Evolutionary conservation across 768 basidiomycete species (phyloP).

Genomic region (Aureoboletus auriporus): DNA sequence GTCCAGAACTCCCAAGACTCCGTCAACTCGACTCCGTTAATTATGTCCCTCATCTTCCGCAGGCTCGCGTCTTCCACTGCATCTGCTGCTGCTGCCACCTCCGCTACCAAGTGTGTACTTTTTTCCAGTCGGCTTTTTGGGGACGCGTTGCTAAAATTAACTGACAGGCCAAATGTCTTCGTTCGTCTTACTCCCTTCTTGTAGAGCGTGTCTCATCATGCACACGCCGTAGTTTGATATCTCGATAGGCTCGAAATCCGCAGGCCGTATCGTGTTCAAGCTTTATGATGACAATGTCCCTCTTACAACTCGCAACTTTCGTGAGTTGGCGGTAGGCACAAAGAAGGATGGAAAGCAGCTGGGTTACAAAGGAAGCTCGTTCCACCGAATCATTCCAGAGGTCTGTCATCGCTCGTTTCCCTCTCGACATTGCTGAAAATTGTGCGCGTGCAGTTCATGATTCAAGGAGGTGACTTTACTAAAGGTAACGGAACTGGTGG

Average conservation of each 20-base stretch:
- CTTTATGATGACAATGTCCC: conserved; percentile 83
- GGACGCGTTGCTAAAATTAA: conserved; percentile 1
- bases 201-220: background rate
- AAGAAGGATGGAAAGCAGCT: conserved; percentile 47
- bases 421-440: background rate
- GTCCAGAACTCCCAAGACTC: conserved; percentile 8
- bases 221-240: conserved; percentile 53
- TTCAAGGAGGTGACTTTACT: conserved; percentile 88
- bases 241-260: conserved; percentile 52
- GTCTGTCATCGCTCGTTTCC: conserved; percentile 29
- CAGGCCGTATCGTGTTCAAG: conserved; percentile 77
- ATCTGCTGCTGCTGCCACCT: conserved; percentile 15
- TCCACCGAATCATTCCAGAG: conserved; percentile 73
- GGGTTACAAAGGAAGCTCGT: conserved; percentile 64
- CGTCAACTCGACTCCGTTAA: conserved; percentile 13
- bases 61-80: conserved; percentile 50
- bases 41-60: conserved; percentile 50
- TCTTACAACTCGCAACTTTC: conserved; percentile 76
- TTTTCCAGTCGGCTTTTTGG: background rate
- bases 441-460: conserved; percentile 57
- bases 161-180: conserved; percentile 24
- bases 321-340: conserved; percentile 62
- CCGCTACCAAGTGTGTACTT: conserved; percentile 13
- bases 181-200: conserved; percentile 24
- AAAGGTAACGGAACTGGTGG: conserved; percentile 72